Evolutionary conservation across 1,284 basidiomycete species (phyloP), one percentile per base, ranked within the genome.

Genomic region (Farysia itapuensis): DNA sequence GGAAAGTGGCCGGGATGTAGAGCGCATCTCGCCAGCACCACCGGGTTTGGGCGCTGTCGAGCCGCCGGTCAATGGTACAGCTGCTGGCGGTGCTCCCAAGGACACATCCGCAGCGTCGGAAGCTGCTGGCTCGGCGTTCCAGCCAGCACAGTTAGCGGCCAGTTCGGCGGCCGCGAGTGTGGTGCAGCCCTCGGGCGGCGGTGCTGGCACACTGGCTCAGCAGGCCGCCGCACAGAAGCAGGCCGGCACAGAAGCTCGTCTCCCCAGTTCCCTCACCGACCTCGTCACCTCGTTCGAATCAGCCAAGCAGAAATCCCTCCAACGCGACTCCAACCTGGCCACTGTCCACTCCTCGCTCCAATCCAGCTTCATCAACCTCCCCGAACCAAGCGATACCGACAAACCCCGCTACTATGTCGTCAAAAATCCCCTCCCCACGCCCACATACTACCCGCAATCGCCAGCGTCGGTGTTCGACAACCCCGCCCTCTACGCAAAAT

Each of bases 221-320:
- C 43, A 60, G 43, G 64, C 43, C 18, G 59, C 67, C 31, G 66
- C 47, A 44, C 69, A 45, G 40, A 63, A 43, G 52, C 63, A 63
- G 45, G 53, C 48, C 26, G 67, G 64, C 18, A 60, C 57, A 33
- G 69, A 74, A 43, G 66, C 64, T 36, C 63, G 69, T 24, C 74
- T 75, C 82, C 92, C 84, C 43, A 87, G 86, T 33, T 89, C 88
- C 33, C 77, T 99, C 68, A 89, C 90, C 14, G 93, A 96, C 76
- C 82, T 99, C 40, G 93, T 97, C 31, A 85, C 88, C 24, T 93
- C 90, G 35, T 98, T 97, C 74, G 94, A 97, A 79, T 88, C 84
- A 36, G 91, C 74, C 90, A 57, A 98, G 94, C 90, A 93, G 80
- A 92, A 94, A 77, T 70, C 90, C 26, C 82, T 88, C 73, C 85